A percentile compares a stretch with the other conserved stretches of the same genome.
Evolutionary conservation across 2,329 filamentous ascomycete species (phyloP).

Genomic region (Fusarium mundagurra): DNA sequence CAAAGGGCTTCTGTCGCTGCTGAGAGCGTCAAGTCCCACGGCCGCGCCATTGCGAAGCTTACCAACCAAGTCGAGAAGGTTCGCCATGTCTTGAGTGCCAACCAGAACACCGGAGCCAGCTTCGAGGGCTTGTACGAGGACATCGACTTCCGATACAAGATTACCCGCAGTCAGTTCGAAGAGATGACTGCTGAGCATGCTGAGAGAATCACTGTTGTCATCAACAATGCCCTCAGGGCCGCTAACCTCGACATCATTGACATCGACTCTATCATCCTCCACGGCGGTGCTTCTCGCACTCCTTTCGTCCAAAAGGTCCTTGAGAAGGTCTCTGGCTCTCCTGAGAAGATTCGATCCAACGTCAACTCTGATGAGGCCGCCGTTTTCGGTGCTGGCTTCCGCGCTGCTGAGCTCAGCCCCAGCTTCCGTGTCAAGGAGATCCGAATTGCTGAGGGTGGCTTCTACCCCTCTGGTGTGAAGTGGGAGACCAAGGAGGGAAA

Average conservation of each 20-base stretch:
- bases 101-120: slow-evolving; percentile 79
- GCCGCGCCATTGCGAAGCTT: slow-evolving; percentile 88
- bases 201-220: slow-evolving; percentile 72
- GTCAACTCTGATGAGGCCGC: slow-evolving; percentile 98
- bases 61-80: slow-evolving; percentile 90
- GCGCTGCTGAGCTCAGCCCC: slow-evolving; percentile 89
- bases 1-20: slow-evolving; percentile 71
- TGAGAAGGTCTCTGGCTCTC: slow-evolving; percentile 75
- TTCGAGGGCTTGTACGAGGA: slow-evolving; percentile 94
- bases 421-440: slow-evolving; percentile 99
- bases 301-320: slow-evolving; percentile 94
- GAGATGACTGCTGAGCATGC: slow-evolving; percentile 75
- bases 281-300: slow-evolving; percentile 89
- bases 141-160: slow-evolving; percentile 91
- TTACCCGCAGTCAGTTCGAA: slow-evolving; percentile 84
- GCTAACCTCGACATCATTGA: slow-evolving; percentile 79
- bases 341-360: slow-evolving; percentile 87
- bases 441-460: slow-evolving; percentile 77
- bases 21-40: slow-evolving; percentile 75
- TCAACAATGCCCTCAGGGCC: slow-evolving; percentile 77
- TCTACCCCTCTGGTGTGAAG: slow-evolving; percentile 78
- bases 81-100: slow-evolving; percentile 92
- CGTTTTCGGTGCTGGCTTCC: slow-evolving; percentile 95
- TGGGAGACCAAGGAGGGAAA: slow-evolving; percentile 77
- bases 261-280: slow-evolving; percentile 89